Base-by-base conservation (phyloP, 164 flowering plant species). In the Piper longum region DNA sequence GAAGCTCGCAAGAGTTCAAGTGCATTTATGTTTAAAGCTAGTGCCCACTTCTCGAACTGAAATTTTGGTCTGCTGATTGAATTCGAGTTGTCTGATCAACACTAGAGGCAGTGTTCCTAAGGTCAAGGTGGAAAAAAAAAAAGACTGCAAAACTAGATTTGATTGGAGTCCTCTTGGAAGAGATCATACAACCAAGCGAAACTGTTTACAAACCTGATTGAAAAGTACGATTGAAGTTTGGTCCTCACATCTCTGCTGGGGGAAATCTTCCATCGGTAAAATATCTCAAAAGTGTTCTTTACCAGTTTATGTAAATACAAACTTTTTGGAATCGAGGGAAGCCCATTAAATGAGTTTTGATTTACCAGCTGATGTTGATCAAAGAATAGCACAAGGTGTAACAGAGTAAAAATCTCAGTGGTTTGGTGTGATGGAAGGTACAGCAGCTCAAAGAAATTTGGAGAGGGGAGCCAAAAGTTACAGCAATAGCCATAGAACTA, bases 371-470 rank as follows among this genome's bases (percentile, higher is more conserved):
- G 36, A 65, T 39, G 52, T 69, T 55, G 70, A 75, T 5, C 62
- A 16, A 26, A 70, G 69, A 62, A 42, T 63, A 8, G 54, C 71
- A 7, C 13, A 57, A 45, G 58, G 66, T 54, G 67, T 76, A 39
- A 54, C 66, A 2, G 64, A 67, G 36, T 39, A 66, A 67, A 62
- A 56, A 62, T 64, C 62, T 54, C 72, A 17, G 42, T 69, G 41
- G 43, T 48, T 56, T 42, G 70, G 69, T 16, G 61, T 68, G 6
- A 81, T 78, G 84, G 77, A 73, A 36, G 69, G 52, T 13, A 66
- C 66, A 56, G 69, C 52, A 56, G 69, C 52, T 45, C 70, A 70
- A 62, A 71, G 69, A 54, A 58, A 40, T 60, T 43, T 39, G 57
- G 68, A 68, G 42, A 64, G 64, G 48, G 64, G 42, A 60, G 62